A percentile compares a stretch with the other conserved stretches of the same genome.
These are phyloP conservation scores for Colletotrichum euphorbiae DNA, from an alignment of 2,329 filamentous ascomycete species.

Conservation along the genomic window DNA sequence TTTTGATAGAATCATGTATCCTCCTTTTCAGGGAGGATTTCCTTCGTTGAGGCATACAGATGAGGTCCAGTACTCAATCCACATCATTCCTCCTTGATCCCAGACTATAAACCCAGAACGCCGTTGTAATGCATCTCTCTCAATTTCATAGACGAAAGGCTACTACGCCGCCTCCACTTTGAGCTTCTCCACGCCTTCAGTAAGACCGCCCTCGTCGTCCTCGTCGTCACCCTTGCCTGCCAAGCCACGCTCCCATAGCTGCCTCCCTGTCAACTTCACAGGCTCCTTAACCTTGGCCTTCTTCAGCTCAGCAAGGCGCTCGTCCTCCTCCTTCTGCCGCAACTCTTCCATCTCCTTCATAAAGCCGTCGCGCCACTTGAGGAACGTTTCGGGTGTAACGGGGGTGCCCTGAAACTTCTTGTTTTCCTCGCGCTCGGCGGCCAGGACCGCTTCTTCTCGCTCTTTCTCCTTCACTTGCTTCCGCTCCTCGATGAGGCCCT, in stretches of 20 bases:
- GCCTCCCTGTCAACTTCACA: slow-evolving; percentile 76
- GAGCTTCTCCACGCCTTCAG: slow-evolving; percentile 75
- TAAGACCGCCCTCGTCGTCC: slow-evolving; percentile 71
- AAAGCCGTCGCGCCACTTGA: slow-evolving; percentile 85
- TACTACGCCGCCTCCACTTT: slow-evolving; percentile 68
- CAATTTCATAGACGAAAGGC: not conserved
- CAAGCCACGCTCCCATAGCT: slow-evolving; percentile 83
- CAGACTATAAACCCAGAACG: slow-evolving; percentile 25
- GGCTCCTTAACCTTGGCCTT: slow-evolving; percentile 82
- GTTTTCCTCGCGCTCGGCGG: slow-evolving; percentile 90
- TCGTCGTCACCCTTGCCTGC: slow-evolving; percentile 75
- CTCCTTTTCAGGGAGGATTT: slow-evolving; percentile 2
- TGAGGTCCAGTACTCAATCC: slow-evolving; percentile 17
- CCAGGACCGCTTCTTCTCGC: slow-evolving; percentile 65
- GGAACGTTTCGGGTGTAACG: slow-evolving; percentile 88
- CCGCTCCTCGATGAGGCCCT: slow-evolving; percentile 82
- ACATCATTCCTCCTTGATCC: slow-evolving; percentile 15
- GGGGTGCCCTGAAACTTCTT: slow-evolving; percentile 93
- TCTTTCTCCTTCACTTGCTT: slow-evolving; percentile 71
- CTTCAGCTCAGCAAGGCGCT: slow-evolving; percentile 84
- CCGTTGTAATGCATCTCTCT: slow-evolving; percentile 22
- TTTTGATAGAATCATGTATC: slow-evolving; percentile 5
- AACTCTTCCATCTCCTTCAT: slow-evolving; percentile 82
- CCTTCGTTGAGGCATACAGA: slow-evolving; percentile 12
- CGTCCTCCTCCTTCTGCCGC: slow-evolving; percentile 75